Evolutionary conservation across 805 yeast genomes (phyloP), one percentile per base, ranked within the genome.

Genomic region (Saturnispora sekii): DNA sequence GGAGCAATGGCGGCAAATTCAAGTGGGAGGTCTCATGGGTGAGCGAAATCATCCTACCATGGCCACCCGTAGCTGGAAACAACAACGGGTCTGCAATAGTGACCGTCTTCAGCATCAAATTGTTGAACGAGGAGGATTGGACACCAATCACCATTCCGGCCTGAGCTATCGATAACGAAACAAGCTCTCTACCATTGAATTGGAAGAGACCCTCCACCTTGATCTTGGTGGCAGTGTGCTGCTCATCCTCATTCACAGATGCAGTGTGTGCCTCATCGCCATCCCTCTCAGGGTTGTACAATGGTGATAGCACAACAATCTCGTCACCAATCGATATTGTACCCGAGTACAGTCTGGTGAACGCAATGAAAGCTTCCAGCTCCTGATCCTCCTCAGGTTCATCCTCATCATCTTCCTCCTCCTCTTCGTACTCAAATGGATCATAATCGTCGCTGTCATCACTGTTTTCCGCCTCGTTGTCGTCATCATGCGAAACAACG

Each of bases 81-180:
- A 43, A 28, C n/a, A 10, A 11, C 0, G 76, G 70, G 40, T 79
- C 69, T 5, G 84, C 69, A 41, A 87, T 60, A 0, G 98, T 89
- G 41, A 96, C 98, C 57, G 81, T 85, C 59, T 93, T 93, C 53
- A 90, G 62, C 30, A 93, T 73, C 43, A 77, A 78, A 7, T 84
- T 85, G 2, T 83, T 95, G 16, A 93, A 69, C 8, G 39, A 40
- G 16, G 41, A 36, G 0, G 98, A 97, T 32, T 88, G 90, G 41
- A 93, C 81, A 41, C 97, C 99, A 6, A 86, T 94, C 49, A 93
- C 87, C 53, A 84, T 87, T 30, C 99, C 99, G 1, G 97, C 90
- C 2, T 96, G 96, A 5, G 90, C 96, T 14, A 72, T 72, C 36
- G 81, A 74, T 50, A 93, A 68, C 3, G 89, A 72, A 2, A 88